phyloP scores from a whole-genome alignment of 2,329 filamentous ascomycete genomes.

The Apiospora kogelbergensis region DNA sequence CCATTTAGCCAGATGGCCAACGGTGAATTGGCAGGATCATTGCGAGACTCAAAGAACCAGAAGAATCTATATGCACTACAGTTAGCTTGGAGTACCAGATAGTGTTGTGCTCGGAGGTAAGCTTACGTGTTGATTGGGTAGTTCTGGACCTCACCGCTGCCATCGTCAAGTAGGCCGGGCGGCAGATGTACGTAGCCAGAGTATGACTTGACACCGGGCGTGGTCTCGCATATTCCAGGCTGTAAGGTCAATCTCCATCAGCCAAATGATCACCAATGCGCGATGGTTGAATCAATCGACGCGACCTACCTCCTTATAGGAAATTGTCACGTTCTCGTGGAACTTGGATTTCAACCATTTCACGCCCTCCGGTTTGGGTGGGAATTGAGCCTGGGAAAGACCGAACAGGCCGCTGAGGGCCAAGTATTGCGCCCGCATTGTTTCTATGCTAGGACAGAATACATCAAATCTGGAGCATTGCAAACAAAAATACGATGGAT shows the following conservation, averaged over 20 bases:
- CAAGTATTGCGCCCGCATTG: not conserved
- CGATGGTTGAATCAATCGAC: not conserved
- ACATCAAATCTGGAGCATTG: not conserved
- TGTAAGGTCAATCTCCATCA: slow-evolving; percentile 31
- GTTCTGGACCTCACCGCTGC: slow-evolving; percentile 43
- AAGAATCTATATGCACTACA: slow-evolving; percentile 23
- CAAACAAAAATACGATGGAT: not conserved
- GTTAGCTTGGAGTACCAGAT: not conserved
- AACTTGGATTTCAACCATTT: slow-evolving; percentile 56
- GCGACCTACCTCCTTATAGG: slow-evolving; percentile 49
- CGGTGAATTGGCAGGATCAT: slow-evolving; percentile 29
- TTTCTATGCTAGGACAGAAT: no score
- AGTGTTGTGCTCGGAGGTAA: no score
- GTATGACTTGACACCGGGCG: slow-evolving; percentile 59
- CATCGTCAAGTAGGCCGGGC: slow-evolving; percentile 35
- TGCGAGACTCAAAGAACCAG: slow-evolving; percentile 36
- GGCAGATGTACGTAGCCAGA: slow-evolving; percentile 60
- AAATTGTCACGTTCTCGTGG: slow-evolving; percentile 57
- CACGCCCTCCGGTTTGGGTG: slow-evolving; percentile 30
- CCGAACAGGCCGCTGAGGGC: slow-evolving; percentile 9
- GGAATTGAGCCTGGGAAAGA: slow-evolving; percentile 27
- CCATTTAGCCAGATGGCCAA: slow-evolving; percentile 60
- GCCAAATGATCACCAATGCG: no score
- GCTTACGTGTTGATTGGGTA: slow-evolving; percentile 49
- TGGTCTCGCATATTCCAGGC: slow-evolving; percentile 57